Percentiles rank a stretch among this genome's conserved stretches.
Conservation (phyloP, 2,329 filamentous ascomycete genomes). For the Aspergillus terreus region DNA sequence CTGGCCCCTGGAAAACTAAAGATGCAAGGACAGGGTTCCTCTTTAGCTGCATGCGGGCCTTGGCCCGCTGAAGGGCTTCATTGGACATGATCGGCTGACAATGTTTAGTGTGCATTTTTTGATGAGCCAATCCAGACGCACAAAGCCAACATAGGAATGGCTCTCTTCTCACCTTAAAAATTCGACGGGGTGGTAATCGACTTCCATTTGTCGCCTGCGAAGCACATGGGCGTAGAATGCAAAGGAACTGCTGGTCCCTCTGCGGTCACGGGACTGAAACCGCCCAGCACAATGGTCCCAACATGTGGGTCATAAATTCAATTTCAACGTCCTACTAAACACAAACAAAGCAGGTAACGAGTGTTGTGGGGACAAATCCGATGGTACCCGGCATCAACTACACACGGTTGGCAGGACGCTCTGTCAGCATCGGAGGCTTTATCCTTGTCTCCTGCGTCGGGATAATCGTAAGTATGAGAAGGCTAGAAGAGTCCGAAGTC, state of each 20-base stretch:
- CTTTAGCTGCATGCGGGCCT: conserved; percentile 28
- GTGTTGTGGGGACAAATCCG: too few species aligned
- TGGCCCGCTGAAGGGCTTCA: conserved; percentile 17
- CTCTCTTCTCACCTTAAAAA: conserved; percentile 24
- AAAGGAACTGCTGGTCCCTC: conserved; percentile 32
- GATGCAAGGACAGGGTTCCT: conserved; percentile 14
- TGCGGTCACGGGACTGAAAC: conserved; percentile 38
- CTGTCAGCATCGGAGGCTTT: conserved; percentile 14
- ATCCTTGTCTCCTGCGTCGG: conserved; percentile 26
- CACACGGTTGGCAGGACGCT: conserved; percentile 17
- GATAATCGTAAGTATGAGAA: conserved; percentile 20
- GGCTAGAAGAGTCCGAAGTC: conserved; percentile 18
- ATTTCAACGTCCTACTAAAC: conserved; percentile 33
- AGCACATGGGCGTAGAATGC: conserved; percentile 24
- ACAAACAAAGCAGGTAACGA: too few species aligned
- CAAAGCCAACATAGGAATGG: conserved; percentile 13
- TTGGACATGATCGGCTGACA: conserved; percentile 23
- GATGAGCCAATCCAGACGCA: conserved; percentile 24
- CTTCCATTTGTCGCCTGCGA: conserved; percentile 33
- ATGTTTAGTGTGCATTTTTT: conserved; percentile 20
- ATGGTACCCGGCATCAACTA: too few species aligned
- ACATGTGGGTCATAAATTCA: conserved; percentile 37
- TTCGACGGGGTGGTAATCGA: conserved; percentile 14
- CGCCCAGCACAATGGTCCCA: conserved; percentile 34
- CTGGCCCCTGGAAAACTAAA: conserved; percentile 10